Percentiles rank a stretch among this genome's conserved stretches.
phyloP scores from a whole-genome alignment of 2,329 filamentous ascomycete species.

The Coccinonectria pachysandricola region DNA sequence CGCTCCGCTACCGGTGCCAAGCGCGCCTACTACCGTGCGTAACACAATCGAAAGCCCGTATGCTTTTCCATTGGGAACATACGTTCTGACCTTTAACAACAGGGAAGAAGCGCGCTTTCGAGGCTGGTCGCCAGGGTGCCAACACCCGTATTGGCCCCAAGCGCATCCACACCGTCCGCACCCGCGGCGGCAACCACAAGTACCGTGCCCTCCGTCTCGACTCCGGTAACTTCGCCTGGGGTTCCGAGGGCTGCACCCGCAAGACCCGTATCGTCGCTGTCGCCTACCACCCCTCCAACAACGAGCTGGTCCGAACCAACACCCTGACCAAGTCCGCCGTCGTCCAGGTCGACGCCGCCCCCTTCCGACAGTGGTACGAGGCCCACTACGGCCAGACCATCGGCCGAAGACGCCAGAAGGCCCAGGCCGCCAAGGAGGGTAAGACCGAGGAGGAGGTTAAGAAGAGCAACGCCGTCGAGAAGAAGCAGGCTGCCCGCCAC shows the following conservation, averaged over 20 bases:
- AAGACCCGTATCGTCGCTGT: conserved; percentile 99
- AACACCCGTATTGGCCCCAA: conserved; percentile 98
- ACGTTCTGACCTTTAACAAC: conserved; percentile 65
- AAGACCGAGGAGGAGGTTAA: conserved; percentile 61
- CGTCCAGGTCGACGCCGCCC: conserved; percentile 96
- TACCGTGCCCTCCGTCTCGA: conserved; percentile 98
- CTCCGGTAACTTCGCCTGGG: conserved; percentile 98
- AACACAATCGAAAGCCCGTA: conserved; percentile 55
- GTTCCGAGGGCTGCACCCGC: conserved; percentile 93
- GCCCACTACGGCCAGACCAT: conserved; percentile 92
- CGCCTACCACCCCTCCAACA: conserved; percentile 99
- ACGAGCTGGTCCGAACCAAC: conserved; percentile 99
- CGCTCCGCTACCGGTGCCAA: conserved; percentile 98
- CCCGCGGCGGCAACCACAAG: conserved; percentile 98
- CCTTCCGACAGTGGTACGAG: conserved; percentile 99
- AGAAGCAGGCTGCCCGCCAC: conserved; percentile 88
- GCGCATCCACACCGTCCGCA: conserved; percentile 94
- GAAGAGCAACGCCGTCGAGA: conserved; percentile 93
- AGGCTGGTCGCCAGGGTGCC: conserved; percentile 98
- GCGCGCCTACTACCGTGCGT: conserved; percentile 82
- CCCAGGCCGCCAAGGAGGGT: conserved; percentile 49
- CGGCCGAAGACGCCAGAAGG: conserved; percentile 85
- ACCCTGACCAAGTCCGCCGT: conserved; percentile 98
- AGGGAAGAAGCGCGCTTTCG: conserved; percentile 97
- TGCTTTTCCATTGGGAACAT: conserved; percentile 40